Evolutionary conservation across 257 asterid genomes (phyloP).

Genomic region (Leonotis leonurus): DNA sequence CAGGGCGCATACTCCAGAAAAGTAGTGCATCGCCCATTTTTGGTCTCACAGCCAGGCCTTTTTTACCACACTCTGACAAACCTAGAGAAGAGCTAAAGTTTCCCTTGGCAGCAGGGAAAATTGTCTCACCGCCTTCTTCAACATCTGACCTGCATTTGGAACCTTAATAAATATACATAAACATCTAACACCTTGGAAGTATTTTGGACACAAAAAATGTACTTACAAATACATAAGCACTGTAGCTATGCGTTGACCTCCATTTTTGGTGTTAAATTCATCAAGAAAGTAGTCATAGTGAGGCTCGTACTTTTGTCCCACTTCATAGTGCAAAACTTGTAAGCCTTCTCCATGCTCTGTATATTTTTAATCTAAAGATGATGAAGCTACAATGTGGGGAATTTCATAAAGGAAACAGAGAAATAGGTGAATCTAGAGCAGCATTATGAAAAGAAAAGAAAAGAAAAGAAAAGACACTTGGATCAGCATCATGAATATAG

Average conservation of each 20-base stretch:
- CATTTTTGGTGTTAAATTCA: constrained; percentile 68
- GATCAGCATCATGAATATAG: constrained; percentile 10
- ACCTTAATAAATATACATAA: neutral
- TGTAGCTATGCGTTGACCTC: constrained; percentile 92
- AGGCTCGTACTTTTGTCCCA: constrained; percentile 87
- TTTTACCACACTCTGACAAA: constrained; percentile 67
- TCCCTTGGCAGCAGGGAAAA: constrained; percentile 74
- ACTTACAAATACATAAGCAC: constrained; percentile 86
- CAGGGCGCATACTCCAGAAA: constrained; percentile 94
- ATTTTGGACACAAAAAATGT: neutral
- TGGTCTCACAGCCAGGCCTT: constrained; percentile 74
- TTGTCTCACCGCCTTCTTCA: constrained; percentile 97
- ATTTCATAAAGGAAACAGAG: neutral
- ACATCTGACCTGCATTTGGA: constrained; percentile 71
- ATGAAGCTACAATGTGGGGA: constrained; percentile 11
- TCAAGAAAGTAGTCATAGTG: constrained; percentile 81
- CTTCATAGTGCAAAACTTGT: constrained; percentile 81
- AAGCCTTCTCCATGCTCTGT: constrained; percentile 91
- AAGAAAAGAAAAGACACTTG: neutral
- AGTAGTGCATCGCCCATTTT: constrained; percentile 75
- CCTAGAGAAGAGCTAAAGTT: constrained; percentile 55
- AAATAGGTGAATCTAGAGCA: neutral
- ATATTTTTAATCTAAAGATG: constrained; percentile 3
- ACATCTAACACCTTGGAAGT: neutral
- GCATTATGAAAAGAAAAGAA: neutral